Base-by-base conservation (phyloP, 2,329 filamentous ascomycete genomes). In the Botryotinia calthae region DNA sequence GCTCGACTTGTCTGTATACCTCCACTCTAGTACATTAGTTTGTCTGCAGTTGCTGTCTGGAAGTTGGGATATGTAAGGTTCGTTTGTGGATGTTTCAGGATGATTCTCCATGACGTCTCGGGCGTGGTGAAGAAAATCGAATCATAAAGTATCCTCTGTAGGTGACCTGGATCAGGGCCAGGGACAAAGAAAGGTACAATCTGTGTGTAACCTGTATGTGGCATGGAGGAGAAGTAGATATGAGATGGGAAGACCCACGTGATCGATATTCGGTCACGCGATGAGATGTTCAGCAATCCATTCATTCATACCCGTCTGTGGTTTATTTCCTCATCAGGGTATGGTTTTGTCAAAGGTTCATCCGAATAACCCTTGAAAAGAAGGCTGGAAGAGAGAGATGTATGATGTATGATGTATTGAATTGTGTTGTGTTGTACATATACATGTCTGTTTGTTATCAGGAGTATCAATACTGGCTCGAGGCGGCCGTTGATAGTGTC, bases 21-120 rank as follows among this genome's bases (percentile, higher is more conserved):
- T 66, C 28, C 42, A 48, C 48, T 66, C 48, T 40, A 31, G 44
- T 66, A 66, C 64, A 54, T 44, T 67, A 54, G 59, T n/a, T 40
- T 67, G 14, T 37, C 64, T 67, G 64, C 31, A 54, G 31, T 54
- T 28, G 28, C 16, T 44, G 34, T 67, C 64, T 42, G 6, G 12
- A n/a, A 40, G 51, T 28, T 28, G 51, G 25, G 16, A 54, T 18
- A 28, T 56, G 16, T 28, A 56, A 56, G 51, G 51, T 18, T 28
- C 14, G 14, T 18, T 28, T 28, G 51, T 31, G 28, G 51, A 56
- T 18, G n/a, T 56, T 31, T 56, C 51, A 28, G n/a, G 0, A 8
- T n/a, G 48, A 51, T 51, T n/a, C 48, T 54, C 12, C 51, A 54
- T 28, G 51, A 54, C n/a, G n/a, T 54, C 51, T 14, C 7, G n/a